Conservation (phyloP, 192 early-diverging fungal species). For the Podila epicladia region DNA sequence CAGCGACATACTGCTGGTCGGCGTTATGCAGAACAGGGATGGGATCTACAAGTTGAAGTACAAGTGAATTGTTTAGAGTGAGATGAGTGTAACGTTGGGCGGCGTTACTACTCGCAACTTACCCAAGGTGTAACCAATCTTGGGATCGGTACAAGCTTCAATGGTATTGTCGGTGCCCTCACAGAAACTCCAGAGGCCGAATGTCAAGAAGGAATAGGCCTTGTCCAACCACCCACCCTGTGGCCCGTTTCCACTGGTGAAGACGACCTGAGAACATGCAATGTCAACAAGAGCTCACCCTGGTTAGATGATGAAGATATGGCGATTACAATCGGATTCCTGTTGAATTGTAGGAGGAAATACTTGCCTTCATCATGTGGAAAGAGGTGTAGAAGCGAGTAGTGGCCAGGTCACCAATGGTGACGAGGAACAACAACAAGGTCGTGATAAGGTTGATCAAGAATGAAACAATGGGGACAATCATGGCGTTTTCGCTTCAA, state of each 20-base stretch:
- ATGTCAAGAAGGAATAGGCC: constrained; percentile 20
- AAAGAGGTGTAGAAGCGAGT: constrained; percentile 25
- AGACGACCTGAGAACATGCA: constrained; percentile 8
- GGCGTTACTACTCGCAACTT: background rate
- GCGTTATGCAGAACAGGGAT: constrained; percentile 13
- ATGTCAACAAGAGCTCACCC: background rate
- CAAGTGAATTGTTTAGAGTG: background rate
- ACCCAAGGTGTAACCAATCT: constrained; percentile 32
- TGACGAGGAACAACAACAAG: constrained; percentile 33
- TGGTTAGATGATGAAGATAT: background rate
- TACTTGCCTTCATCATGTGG: constrained; percentile 31
- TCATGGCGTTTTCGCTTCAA: constrained; percentile 3
- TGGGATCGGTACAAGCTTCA: constrained; percentile 14
- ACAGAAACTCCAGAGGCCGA: constrained; percentile 42
- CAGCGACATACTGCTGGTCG: constrained; percentile 25
- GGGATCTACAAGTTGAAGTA: constrained; percentile 2
- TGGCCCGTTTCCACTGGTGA: constrained; percentile 20
- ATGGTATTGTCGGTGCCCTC: constrained; percentile 21
- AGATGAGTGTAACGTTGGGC: background rate
- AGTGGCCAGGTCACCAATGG: constrained; percentile 21
- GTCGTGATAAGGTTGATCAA: constrained; percentile 24
- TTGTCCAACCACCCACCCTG: constrained; percentile 21
- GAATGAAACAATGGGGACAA: constrained; percentile 21
- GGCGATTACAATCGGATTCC: background rate
- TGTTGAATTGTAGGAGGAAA: background rate